Percentiles rank a stretch among this genome's conserved stretches.
phyloP scores from a whole-genome alignment of 768 basidiomycete genomes.

The Agrocybe pediades region DNA sequence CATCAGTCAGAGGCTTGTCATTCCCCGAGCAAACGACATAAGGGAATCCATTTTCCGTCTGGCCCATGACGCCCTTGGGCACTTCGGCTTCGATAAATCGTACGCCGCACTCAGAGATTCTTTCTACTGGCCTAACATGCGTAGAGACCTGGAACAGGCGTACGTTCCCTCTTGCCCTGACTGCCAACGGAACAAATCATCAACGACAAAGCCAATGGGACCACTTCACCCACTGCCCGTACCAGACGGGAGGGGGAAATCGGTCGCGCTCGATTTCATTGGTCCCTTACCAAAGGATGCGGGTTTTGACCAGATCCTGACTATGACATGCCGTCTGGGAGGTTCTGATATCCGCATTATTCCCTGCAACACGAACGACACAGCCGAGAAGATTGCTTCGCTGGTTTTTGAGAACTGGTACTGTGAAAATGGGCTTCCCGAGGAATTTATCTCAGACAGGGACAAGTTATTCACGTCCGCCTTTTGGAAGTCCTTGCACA shows the following conservation, averaged over 20 bases:
- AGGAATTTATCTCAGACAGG: neutral
- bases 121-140: constrained; percentile 28
- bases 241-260: constrained; percentile 31
- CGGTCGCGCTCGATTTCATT: constrained; percentile 27
- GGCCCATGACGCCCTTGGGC: constrained; percentile 9
- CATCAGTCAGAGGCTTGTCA: constrained; percentile 25
- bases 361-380: neutral
- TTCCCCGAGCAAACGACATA: constrained; percentile 27
- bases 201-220: constrained; percentile 13
- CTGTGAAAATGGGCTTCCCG: neutral
- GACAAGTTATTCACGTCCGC: neutral
- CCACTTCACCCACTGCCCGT: constrained; percentile 39
- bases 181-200: constrained; percentile 38
- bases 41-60: constrained; percentile 2
- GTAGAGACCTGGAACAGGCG: constrained; percentile 15
- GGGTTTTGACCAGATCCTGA: neutral
- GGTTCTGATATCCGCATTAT: neutral
- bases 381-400: neutral
- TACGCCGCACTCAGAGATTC: constrained; percentile 17
- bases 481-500: neutral
- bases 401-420: neutral
- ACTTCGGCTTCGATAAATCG: constrained; percentile 8
- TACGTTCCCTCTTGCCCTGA: constrained; percentile 32
- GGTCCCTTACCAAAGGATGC: neutral
- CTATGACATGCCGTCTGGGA: neutral